Evolutionary conservation across 2,329 filamentous ascomycete species (phyloP).

Genomic region (Colletotrichum sp.): DNA sequence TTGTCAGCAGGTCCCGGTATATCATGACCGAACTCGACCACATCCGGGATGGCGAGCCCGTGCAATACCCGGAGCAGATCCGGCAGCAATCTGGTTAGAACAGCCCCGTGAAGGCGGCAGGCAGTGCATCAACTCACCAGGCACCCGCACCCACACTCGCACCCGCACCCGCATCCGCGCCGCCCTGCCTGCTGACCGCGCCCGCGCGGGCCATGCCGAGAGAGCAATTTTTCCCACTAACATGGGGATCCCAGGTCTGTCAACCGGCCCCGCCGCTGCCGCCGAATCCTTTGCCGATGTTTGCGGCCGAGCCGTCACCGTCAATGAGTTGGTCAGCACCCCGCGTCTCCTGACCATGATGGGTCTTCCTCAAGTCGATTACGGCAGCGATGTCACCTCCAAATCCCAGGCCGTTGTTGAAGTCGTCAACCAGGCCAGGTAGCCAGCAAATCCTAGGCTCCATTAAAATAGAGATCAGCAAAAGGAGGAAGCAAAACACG

Average conservation of each 20-base stretch:
- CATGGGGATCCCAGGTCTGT: slow-evolving; percentile 9
- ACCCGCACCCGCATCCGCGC: background rate
- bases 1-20: slow-evolving; percentile 43
- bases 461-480: background rate
- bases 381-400: slow-evolving; percentile 30
- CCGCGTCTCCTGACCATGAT: slow-evolving; percentile 35
- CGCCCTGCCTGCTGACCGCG: background rate
- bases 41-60: slow-evolving; percentile 34
- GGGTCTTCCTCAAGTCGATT: slow-evolving; percentile 33
- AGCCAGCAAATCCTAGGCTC: background rate
- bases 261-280: slow-evolving; percentile 23
- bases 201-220: background rate
- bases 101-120: background rate
- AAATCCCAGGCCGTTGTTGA: slow-evolving; percentile 29
- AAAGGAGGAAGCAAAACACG: background rate
- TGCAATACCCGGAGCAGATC: slow-evolving; percentile 40
- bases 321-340: slow-evolving; percentile 35
- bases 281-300: slow-evolving; percentile 34
- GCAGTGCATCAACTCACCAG: background rate
- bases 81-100: slow-evolving; percentile 31
- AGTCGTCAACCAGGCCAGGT: slow-evolving; percentile 17
- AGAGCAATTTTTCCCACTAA: background rate
- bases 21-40: slow-evolving; percentile 47
- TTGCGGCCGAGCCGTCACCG: slow-evolving; percentile 31
- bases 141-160: background rate